phyloP scores from a whole-genome alignment of 2,329 filamentous ascomycete genomes.

The Colletotrichum kahawae region DNA sequence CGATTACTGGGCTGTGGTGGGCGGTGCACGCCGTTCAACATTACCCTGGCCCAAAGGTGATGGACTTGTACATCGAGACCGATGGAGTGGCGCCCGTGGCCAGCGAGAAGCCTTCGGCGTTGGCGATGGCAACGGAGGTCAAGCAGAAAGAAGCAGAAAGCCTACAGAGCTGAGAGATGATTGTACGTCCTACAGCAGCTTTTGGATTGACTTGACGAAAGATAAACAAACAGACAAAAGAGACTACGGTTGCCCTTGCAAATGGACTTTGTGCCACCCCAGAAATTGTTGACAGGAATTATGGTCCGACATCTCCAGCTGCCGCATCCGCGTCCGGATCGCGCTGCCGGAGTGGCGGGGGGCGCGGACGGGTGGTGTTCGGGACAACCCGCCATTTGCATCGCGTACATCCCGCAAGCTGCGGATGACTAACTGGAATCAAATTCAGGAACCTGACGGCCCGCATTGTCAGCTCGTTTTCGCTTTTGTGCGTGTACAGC shows the following conservation, averaged over 20 bases:
- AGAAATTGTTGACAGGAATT: not conserved
- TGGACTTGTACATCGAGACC: slow-evolving; percentile 47
- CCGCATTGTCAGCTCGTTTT: not conserved
- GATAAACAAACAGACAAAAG: not conserved
- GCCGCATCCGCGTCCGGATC: not conserved
- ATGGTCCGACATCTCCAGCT: not conserved
- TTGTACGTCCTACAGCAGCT: not conserved
- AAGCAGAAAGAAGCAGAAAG: not conserved
- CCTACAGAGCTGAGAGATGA: not conserved
- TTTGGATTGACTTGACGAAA: not conserved
- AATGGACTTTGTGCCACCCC: not conserved
- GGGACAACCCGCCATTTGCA: not conserved
- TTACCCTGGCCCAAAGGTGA: slow-evolving; percentile 57
- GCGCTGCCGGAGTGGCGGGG: not conserved
- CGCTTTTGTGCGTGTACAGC: not conserved
- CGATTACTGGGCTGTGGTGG: slow-evolving; percentile 56
- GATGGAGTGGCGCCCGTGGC: slow-evolving; percentile 1
- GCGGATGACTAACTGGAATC: not conserved
- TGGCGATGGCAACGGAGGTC: not conserved
- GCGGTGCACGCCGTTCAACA: slow-evolving; percentile 48
- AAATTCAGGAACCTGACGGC: not conserved
- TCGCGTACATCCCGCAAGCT: not conserved
- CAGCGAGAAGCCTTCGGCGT: slow-evolving; percentile 8
- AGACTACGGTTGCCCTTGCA: not conserved
- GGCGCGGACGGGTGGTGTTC: not conserved